Percentiles rank a stretch among this genome's conserved stretches.
Evolutionary conservation across 2,329 filamentous ascomycete species (phyloP).

Genomic region (Xylaria sp.): DNA sequence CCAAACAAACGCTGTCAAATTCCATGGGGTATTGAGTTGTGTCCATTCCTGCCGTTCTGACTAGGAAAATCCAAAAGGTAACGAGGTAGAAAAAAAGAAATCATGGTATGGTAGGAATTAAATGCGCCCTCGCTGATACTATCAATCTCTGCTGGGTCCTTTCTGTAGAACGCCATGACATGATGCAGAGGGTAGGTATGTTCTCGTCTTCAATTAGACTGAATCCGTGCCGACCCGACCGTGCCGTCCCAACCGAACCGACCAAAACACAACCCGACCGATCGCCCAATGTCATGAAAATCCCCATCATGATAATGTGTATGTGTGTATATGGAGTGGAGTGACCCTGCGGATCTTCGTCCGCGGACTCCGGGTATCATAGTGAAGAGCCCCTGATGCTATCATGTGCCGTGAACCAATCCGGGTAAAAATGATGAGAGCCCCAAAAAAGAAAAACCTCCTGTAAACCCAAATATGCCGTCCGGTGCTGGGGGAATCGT

Average conservation of each 20-base stretch:
- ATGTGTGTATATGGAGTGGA: slow-evolving; percentile 48
- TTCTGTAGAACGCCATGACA: slow-evolving; percentile 44
- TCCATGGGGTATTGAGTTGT: slow-evolving; percentile 10
- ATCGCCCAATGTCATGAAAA: slow-evolving; percentile 34
- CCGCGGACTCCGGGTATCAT: slow-evolving; percentile 52
- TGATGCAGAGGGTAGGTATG: slow-evolving; percentile 45
- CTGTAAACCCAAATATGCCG: slow-evolving; percentile 22
- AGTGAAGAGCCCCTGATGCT: slow-evolving; percentile 48
- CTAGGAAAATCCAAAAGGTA: neutral
- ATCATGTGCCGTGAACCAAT: slow-evolving; percentile 43
- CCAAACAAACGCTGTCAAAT: neutral
- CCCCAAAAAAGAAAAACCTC: slow-evolving; percentile 36
- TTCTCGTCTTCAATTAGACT: slow-evolving; percentile 32
- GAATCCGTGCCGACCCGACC: slow-evolving; percentile 15
- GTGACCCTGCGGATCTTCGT: slow-evolving; percentile 42
- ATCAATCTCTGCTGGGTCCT: slow-evolving; percentile 42
- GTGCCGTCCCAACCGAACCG: slow-evolving; percentile 24
- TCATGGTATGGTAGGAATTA: slow-evolving; percentile 24
- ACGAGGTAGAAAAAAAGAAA: neutral
- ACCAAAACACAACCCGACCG: slow-evolving; percentile 36
- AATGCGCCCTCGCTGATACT: slow-evolving; percentile 27
- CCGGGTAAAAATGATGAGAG: slow-evolving; percentile 14
- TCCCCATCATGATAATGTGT: slow-evolving; percentile 22
- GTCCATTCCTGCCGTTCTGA: neutral
- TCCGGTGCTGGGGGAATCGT: neutral